Conservation (phyloP, 106 monocot species). For the Narthecium ossifragum region DNA sequence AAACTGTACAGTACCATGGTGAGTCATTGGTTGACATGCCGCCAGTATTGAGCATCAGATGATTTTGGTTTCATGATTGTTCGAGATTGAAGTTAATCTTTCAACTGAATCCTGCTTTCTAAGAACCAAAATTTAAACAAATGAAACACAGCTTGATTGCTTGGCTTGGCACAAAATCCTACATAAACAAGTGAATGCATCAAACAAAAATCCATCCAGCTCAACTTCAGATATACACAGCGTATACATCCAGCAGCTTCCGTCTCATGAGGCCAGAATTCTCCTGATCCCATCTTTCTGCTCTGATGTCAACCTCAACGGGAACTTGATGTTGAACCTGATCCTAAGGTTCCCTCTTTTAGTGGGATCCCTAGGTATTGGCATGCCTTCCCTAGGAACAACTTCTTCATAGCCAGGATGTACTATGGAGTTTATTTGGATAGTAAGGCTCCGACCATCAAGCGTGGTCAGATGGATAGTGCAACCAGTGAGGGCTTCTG, state of each 20-base stretch:
- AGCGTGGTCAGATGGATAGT: conserved; percentile 23
- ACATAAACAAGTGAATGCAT: too few relatives aligned
- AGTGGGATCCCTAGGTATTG: conserved; percentile 16
- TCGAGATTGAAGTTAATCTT: too few relatives aligned
- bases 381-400: conserved; percentile 23
- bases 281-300: conserved; percentile 25
- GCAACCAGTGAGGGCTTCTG: conserved; percentile 28
- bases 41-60: too few relatives aligned
- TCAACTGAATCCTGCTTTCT: too few relatives aligned
- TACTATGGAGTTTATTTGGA: conserved; percentile 19
- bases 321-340: conserved; percentile 27
- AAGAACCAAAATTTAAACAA: too few relatives aligned
- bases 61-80: too few relatives aligned
- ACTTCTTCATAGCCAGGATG: conserved; percentile 26
- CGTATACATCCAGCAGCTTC: neutral
- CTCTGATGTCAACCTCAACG: conserved; percentile 18
- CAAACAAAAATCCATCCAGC: too few relatives aligned
- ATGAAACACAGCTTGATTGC: too few relatives aligned
- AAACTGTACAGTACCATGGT: too few relatives aligned
- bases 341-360: conserved; percentile 27
- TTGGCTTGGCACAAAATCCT: too few relatives aligned
- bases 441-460: conserved; percentile 19
- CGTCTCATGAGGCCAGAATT: conserved; percentile 11
- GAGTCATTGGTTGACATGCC: too few relatives aligned
- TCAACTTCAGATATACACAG: neutral